These are phyloP conservation scores for Echinochloa phyllopogon DNA, from an alignment of 176 grass and related monocot species.

Conservation along the genomic window DNA sequence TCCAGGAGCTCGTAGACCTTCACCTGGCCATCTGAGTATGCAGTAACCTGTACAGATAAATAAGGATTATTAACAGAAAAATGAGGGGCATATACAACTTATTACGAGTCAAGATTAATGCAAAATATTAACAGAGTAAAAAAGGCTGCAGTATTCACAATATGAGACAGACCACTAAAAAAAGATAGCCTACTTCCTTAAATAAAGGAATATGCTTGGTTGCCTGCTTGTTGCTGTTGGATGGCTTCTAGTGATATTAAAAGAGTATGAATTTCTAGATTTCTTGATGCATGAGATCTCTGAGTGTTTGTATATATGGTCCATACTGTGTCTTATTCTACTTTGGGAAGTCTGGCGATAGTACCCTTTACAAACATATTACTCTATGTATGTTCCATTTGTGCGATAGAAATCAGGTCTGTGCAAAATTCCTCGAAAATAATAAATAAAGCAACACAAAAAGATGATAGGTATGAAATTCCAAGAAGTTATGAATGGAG, in stretches of 20 bases:
- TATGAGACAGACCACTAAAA: not conserved
- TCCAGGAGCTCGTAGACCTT: constrained; percentile 88
- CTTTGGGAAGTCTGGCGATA: constrained; percentile 1
- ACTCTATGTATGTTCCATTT: not conserved
- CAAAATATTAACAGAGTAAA: constrained; percentile 26
- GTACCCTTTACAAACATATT: not conserved
- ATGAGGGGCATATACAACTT: constrained; percentile 1
- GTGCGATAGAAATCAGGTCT: constrained; percentile 8
- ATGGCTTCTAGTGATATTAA: not conserved
- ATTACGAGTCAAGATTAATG: constrained; percentile 29
- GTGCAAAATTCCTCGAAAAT: not conserved
- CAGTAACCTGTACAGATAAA: constrained; percentile 63
- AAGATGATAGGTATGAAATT: not conserved
- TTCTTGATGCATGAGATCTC: not conserved
- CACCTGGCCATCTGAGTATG: constrained; percentile 94
- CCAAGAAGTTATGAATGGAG: not conserved
- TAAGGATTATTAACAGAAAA: constrained; percentile 38
- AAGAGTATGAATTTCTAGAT: not conserved
- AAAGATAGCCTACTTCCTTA: constrained; percentile 33
- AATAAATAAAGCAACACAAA: not conserved
- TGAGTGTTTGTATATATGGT: not conserved
- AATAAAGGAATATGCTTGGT: not conserved
- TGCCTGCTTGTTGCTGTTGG: not conserved
- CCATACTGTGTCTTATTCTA: not conserved
- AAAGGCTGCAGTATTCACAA: constrained; percentile 18